Conservation (phyloP, 2,329 filamentous ascomycete genomes). For the Fusarium tricinctum region DNA sequence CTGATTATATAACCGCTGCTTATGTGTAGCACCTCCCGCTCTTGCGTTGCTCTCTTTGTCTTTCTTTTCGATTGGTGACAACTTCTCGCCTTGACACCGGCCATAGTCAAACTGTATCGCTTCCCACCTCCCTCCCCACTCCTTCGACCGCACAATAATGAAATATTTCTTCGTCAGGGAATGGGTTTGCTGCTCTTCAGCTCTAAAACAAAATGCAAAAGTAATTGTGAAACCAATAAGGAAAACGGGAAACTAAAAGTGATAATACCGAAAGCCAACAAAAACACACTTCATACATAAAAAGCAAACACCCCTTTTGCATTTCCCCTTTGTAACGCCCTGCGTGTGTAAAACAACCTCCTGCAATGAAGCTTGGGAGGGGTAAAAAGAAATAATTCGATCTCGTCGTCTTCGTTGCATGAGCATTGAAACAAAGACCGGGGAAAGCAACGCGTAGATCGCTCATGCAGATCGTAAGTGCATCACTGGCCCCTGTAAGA, state of each 20-base stretch:
- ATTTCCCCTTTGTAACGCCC: slow-evolving; percentile 53
- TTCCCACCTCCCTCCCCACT: slow-evolving; percentile 10
- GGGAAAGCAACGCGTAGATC: slow-evolving; percentile 59
- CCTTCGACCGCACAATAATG: slow-evolving; percentile 36
- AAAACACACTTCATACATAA: slow-evolving; percentile 45
- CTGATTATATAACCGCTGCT: slow-evolving; percentile 48
- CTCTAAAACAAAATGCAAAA: slow-evolving; percentile 50
- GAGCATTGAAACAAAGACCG: slow-evolving; percentile 39
- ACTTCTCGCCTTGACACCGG: slow-evolving; percentile 9
- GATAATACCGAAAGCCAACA: slow-evolving; percentile 41
- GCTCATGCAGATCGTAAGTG: slow-evolving; percentile 65
- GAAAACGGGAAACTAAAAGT: slow-evolving; percentile 42
- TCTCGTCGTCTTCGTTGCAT: slow-evolving; percentile 39
- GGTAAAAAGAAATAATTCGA: slow-evolving; percentile 41
- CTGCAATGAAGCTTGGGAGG: slow-evolving; percentile 30
- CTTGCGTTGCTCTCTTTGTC: slow-evolving; percentile 13
- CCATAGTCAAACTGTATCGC: not conserved
- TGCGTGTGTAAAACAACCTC: slow-evolving; percentile 51
- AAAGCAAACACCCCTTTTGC: slow-evolving; percentile 43
- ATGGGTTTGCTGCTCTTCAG: slow-evolving; percentile 49
- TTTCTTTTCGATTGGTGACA: slow-evolving; percentile 16
- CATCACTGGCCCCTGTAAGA: slow-evolving; percentile 52
- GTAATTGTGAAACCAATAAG: slow-evolving; percentile 40
- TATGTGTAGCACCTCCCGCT: slow-evolving; percentile 44
- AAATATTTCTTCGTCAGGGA: slow-evolving; percentile 48